A percentile compares a stretch with the other conserved stretches of the same genome.
These are phyloP conservation scores for Saururus chinensis DNA, from an alignment of 164 flowering plant genomes.

Conservation along the genomic window DNA sequence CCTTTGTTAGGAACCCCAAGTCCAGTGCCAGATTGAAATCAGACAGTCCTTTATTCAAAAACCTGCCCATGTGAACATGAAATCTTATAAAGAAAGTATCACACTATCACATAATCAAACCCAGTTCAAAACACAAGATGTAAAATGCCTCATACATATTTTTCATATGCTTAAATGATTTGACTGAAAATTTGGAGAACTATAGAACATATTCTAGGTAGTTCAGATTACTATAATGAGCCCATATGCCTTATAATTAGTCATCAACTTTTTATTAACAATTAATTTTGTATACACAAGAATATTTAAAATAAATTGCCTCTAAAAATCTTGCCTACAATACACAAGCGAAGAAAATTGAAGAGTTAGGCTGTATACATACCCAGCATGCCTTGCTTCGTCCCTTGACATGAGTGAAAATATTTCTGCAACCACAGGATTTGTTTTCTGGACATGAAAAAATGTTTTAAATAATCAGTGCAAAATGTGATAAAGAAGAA, in stretches of 20 bases:
- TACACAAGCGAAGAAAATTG: not conserved
- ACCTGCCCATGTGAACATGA: slow-evolving; percentile 33
- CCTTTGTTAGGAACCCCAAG: slow-evolving; percentile 95
- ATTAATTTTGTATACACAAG: too few relatives aligned
- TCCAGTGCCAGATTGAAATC: slow-evolving; percentile 96
- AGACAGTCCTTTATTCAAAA: slow-evolving; percentile 95
- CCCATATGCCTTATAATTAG: too few relatives aligned
- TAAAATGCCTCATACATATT: not conserved
- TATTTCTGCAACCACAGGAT: slow-evolving; percentile 78
- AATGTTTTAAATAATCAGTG: too few relatives aligned
- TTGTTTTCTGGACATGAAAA: not conserved
- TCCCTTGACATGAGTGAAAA: slow-evolving; percentile 99
- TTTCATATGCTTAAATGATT: too few relatives aligned
- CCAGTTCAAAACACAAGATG: not conserved
- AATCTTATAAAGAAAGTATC: not conserved
- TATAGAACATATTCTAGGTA: too few relatives aligned
- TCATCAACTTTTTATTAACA: too few relatives aligned
- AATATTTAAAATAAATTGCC: too few relatives aligned
- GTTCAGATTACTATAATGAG: too few relatives aligned
- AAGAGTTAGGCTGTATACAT: slow-evolving; percentile 12
- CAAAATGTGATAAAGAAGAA: not conserved
- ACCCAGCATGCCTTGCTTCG: slow-evolving; percentile 99
- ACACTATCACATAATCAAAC: too few relatives aligned
- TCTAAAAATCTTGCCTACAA: too few relatives aligned
- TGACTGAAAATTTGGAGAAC: too few relatives aligned